Conservation (phyloP, 371 early-diverging fungal genomes). For the Chytridium lagenaria region DNA sequence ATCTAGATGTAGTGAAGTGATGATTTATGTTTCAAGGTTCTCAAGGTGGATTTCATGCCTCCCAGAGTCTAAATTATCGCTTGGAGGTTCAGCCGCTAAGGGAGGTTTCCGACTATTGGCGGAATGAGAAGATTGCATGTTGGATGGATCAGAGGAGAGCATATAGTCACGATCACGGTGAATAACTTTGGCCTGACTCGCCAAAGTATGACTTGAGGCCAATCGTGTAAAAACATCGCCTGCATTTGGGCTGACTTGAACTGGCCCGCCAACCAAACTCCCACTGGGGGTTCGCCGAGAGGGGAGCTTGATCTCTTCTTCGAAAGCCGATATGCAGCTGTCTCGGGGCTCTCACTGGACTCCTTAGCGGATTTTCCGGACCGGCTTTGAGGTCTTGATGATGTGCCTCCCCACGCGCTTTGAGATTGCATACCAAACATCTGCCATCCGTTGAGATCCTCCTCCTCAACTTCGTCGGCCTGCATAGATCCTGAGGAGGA, state of each 20-base stretch:
- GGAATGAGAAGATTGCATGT: not conserved
- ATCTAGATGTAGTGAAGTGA: no score
- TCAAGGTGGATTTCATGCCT: not conserved
- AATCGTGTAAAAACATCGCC: conserved; percentile 54
- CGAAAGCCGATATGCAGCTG: not conserved
- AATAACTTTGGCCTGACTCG: conserved; percentile 55
- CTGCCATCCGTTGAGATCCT: conserved; percentile 4
- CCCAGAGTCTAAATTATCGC: not conserved
- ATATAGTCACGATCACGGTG: conserved; percentile 19
- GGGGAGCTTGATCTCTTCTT: conserved; percentile 15
- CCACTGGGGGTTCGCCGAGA: not conserved
- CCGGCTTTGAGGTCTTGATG: conserved; percentile 7
- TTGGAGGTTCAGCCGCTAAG: not conserved
- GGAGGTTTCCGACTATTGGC: conserved; percentile 1
- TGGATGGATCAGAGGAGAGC: not conserved
- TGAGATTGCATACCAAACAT: not conserved
- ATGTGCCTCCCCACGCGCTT: not conserved
- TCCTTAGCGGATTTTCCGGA: conserved; percentile 7
- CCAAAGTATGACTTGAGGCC: conserved; percentile 51
- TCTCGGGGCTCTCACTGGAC: not conserved
- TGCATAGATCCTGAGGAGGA: conserved; percentile 2
- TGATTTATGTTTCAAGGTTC: not conserved
- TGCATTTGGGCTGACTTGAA: conserved; percentile 2
- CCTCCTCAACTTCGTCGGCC: conserved; percentile 13
- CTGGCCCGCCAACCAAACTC: not conserved